Conservation (phyloP, 768 basidiomycete genomes). For the Boletellus sp. region DNA sequence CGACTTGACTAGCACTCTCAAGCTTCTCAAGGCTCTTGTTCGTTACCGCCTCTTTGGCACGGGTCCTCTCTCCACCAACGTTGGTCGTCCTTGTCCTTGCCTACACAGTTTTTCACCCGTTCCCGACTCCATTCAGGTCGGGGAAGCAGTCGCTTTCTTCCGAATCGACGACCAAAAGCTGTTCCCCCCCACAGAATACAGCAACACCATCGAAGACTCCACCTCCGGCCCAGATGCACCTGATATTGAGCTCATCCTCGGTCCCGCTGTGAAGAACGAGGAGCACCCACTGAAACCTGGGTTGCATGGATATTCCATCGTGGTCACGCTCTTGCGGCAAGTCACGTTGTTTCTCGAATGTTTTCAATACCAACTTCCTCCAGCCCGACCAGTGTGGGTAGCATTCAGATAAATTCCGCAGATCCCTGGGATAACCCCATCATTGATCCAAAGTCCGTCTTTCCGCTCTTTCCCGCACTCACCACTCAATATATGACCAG, state of each 20-base stretch:
- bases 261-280: not conserved
- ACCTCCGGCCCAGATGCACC: conserved; percentile 31
- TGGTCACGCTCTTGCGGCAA: conserved; percentile 23
- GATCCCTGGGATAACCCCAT: conserved; percentile 41
- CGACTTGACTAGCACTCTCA: conserved; percentile 15
- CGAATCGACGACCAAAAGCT: conserved; percentile 30
- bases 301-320: conserved; percentile 18
- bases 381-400: conserved; percentile 45
- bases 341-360: not conserved
- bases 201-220: conserved; percentile 24
- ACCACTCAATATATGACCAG: conserved; percentile 22
- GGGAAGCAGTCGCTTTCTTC: conserved; percentile 31
- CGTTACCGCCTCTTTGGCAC: conserved; percentile 44
- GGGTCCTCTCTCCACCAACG: conserved; percentile 55
- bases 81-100: conserved; percentile 25
- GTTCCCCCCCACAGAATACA: conserved; percentile 31
- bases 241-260: conserved; percentile 26
- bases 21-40: conserved; percentile 31
- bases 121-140: conserved; percentile 18
- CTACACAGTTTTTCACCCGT: not conserved
- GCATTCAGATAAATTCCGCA: conserved; percentile 37
- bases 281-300: not conserved
- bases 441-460: conserved; percentile 41
- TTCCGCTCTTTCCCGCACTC: not conserved
- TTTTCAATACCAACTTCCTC: not conserved